Evolutionary conservation across 2,329 filamentous ascomycete species (phyloP).

Genomic region (Colletotrichum viniferum): DNA sequence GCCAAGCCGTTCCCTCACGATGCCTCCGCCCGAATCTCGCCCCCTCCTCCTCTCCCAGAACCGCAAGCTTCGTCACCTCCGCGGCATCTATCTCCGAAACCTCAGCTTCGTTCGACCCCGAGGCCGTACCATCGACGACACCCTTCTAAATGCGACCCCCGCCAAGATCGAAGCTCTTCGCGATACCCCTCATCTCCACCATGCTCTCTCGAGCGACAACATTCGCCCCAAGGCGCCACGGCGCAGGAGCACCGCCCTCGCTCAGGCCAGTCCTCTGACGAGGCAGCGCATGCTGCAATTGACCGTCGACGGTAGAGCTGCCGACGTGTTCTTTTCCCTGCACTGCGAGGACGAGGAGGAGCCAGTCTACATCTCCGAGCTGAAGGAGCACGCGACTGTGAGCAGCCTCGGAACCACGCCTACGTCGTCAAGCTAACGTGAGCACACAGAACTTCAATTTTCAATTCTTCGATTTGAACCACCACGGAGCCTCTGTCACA

Average conservation of each 20-base stretch:
- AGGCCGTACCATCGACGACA: conserved; percentile 74
- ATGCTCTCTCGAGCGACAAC: conserved; percentile 60
- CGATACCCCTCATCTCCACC: conserved; percentile 53
- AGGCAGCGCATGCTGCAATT: conserved; percentile 80
- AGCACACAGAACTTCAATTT: conserved; percentile 82
- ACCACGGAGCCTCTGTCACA: conserved; percentile 66
- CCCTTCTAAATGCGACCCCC: conserved; percentile 71
- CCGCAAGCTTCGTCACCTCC: conserved; percentile 85
- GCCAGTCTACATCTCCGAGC: conserved; percentile 90
- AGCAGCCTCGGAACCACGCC: not conserved
- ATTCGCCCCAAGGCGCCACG: conserved; percentile 45
- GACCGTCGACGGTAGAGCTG: conserved; percentile 72
- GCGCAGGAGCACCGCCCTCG: conserved; percentile 52
- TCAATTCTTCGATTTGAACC: conserved; percentile 77
- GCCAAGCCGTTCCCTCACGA: not conserved
- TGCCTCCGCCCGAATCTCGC: conserved; percentile 30
- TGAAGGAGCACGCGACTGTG: conserved; percentile 75
- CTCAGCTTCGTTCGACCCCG: conserved; percentile 68
- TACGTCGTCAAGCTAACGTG: not conserved
- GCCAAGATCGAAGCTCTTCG: conserved; percentile 65
- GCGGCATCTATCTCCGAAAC: conserved; percentile 87
- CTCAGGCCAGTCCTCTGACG: conserved; percentile 47
- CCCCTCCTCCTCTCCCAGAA: conserved; percentile 72
- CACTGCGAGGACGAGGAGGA: conserved; percentile 70
- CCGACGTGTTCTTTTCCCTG: conserved; percentile 88